Conservation (phyloP, 78 protist species). For the Diacronema lutheri region DNA sequence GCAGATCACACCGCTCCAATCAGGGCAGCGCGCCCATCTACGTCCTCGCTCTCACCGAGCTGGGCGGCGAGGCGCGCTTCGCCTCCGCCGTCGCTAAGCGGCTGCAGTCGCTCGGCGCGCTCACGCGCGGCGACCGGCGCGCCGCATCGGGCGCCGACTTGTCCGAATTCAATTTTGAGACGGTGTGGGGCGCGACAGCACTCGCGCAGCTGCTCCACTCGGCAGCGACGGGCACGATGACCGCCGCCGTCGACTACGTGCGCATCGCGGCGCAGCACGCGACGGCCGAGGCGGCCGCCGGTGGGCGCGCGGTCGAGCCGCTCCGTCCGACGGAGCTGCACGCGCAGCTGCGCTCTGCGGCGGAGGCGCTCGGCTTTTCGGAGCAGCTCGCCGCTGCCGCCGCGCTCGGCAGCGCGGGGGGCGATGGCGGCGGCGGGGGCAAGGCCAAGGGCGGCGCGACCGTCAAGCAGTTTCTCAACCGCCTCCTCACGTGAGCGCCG, state of each 20-base stretch:
- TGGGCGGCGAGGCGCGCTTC: conserved; percentile 20
- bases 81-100: not conserved
- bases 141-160: not conserved
- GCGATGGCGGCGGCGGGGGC: not conserved
- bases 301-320: too few relatives aligned
- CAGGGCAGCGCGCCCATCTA: conserved; percentile 13
- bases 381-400: too few relatives aligned
- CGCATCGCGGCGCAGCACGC: too few relatives aligned
- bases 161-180: not conserved
- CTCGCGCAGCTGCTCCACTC: too few relatives aligned
- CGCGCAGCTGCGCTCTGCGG: too few relatives aligned
- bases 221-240: too few relatives aligned
- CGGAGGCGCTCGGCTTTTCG: too few relatives aligned
- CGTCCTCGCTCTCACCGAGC: not conserved
- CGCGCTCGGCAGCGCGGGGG: not conserved
- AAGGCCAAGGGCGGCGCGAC: not conserved
- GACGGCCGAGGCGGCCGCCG: too few relatives aligned
- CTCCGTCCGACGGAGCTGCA: too few relatives aligned
- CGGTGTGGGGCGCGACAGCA: not conserved
- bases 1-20: conserved; percentile 19
- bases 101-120: conserved; percentile 22
- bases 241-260: too few relatives aligned
- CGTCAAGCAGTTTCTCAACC: not conserved
- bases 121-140: conserved; percentile 44
- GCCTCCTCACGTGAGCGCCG: not conserved